Conservation (phyloP, 345 rosid species). For the Corymbia maculata region DNA sequence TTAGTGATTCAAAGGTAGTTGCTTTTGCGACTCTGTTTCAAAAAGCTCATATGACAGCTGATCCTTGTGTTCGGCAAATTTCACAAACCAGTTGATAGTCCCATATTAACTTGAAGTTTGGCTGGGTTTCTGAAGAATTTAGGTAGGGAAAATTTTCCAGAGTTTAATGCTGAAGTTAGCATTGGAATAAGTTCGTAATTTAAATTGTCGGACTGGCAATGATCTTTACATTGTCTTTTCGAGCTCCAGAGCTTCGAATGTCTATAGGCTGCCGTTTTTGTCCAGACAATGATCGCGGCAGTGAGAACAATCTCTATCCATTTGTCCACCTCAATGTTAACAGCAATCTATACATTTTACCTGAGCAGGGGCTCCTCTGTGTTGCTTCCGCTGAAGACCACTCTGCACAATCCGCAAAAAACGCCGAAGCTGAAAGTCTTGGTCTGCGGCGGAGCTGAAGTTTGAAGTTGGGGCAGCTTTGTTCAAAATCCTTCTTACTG, state of each 20-base stretch:
- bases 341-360: constrained; percentile 34
- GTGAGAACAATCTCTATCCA: constrained; percentile 31
- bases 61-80: no score
- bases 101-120: no score
- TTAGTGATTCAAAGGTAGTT: no score
- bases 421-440: constrained; percentile 18
- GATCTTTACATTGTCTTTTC: not conserved
- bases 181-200: no score
- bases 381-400: constrained; percentile 14
- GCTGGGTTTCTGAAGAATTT: no score
- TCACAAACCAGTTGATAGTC: no score
- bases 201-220: no score
- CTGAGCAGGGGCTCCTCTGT: constrained; percentile 43
- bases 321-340: constrained; percentile 29
- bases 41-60: no score
- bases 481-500: not conserved
- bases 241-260: not conserved
- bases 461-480: not conserved
- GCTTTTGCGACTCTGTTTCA: no score
- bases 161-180: no score
- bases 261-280: constrained; percentile 2
- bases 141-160: no score
- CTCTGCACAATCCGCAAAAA: not conserved
- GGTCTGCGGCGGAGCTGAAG: constrained; percentile 49
- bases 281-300: not conserved